phyloP scores from a whole-genome alignment of 108 stramenopile species.

The Schizochytrium sp. region DNA sequence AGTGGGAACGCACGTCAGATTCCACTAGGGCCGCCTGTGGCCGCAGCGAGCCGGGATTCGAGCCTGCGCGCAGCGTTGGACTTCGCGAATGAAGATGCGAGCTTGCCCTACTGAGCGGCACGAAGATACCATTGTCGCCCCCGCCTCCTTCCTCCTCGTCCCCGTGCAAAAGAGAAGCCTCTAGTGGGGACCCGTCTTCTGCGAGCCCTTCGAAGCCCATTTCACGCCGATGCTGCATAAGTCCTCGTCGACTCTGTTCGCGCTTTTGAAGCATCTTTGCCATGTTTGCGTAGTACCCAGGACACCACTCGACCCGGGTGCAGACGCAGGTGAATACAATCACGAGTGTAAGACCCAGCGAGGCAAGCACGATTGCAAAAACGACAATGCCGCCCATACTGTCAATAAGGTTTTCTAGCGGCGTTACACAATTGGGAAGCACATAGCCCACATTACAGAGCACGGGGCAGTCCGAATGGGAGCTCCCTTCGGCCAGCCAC shows the following conservation, averaged over 20 bases:
- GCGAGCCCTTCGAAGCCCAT: not conserved
- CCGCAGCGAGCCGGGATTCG: not conserved
- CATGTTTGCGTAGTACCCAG: constrained; percentile 5
- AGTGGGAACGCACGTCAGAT: not conserved
- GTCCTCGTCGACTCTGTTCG: not conserved
- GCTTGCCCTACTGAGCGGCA: not conserved
- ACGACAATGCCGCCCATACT: constrained; percentile 6
- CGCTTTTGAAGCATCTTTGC: not conserved
- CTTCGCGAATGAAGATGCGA: not conserved
- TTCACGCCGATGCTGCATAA: not conserved
- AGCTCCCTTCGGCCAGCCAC: not conserved
- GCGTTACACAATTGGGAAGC: not conserved
- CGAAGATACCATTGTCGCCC: not conserved
- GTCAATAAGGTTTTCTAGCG: not conserved
- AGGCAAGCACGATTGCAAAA: constrained; percentile 7
- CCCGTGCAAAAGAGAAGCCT: not conserved
- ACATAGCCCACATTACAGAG: not conserved
- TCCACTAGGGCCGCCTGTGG: not conserved
- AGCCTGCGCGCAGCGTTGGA: not conserved
- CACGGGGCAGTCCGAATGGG: not conserved
- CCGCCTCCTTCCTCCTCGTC: not conserved
- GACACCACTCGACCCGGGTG: constrained; percentile 5
- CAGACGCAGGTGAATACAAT: constrained; percentile 12
- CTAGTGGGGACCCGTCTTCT: not conserved
- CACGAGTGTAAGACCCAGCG: not conserved